phyloP scores from a whole-genome alignment of 2,329 filamentous ascomycete species.

The Epichloe uncinata region DNA sequence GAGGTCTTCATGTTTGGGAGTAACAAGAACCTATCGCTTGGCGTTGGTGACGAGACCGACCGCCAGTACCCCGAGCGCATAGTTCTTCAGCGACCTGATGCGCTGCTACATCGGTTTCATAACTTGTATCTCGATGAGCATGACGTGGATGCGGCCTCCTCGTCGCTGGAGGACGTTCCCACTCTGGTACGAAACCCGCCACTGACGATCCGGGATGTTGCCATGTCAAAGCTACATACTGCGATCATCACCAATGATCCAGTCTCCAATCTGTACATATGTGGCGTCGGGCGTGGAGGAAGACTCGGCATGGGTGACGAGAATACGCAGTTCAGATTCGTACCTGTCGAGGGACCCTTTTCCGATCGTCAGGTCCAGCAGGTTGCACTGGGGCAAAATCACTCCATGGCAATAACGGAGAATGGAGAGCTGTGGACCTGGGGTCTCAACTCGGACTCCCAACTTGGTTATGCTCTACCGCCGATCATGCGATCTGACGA shows the following conservation, averaged over 20 bases:
- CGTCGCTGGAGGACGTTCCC: constrained; percentile 45
- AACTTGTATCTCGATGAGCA: constrained; percentile 47
- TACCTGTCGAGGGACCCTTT: constrained; percentile 66
- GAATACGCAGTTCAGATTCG: constrained; percentile 75
- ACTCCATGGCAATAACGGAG: constrained; percentile 74
- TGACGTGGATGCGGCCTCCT: constrained; percentile 18
- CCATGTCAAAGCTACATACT: constrained; percentile 83
- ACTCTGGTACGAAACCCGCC: constrained; percentile 58
- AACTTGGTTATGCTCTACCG: constrained; percentile 75
- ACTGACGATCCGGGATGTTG: constrained; percentile 65
- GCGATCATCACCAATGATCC: constrained; percentile 80
- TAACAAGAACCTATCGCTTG: constrained; percentile 87
- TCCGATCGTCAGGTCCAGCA: constrained; percentile 59
- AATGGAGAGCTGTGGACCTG: constrained; percentile 88
- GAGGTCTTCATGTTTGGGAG: constrained; percentile 92
- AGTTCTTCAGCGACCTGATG: constrained; percentile 59
- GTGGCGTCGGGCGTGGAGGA: constrained; percentile 82
- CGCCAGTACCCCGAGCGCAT: constrained; percentile 86
- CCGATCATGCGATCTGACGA: constrained; percentile 56
- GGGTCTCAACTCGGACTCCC: constrained; percentile 77
- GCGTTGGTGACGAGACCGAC: constrained; percentile 91
- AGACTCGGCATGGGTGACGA: constrained; percentile 83
- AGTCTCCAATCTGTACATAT: constrained; percentile 82
- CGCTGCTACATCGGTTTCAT: constrained; percentile 62
- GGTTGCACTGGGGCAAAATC: constrained; percentile 83